phyloP scores from a whole-genome alignment of 2,329 filamentous ascomycete species.

The Sordariomycetes sp. region DNA sequence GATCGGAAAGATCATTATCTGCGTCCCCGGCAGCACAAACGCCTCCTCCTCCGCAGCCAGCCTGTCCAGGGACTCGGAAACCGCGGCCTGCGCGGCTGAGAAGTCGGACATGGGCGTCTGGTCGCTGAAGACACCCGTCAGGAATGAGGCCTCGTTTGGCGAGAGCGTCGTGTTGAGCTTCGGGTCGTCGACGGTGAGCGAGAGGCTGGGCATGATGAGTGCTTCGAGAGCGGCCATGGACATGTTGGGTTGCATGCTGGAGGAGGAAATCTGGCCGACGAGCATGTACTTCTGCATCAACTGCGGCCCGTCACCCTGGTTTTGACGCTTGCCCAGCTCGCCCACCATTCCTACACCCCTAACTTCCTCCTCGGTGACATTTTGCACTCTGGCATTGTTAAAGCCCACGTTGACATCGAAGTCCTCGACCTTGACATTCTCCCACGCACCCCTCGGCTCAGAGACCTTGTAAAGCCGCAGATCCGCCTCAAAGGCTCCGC shows the following conservation, averaged over 20 bases:
- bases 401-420: constrained; percentile 45
- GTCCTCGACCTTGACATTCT: constrained; percentile 38
- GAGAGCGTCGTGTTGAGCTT: constrained; percentile 55
- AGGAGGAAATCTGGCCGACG: constrained; percentile 56
- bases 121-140: constrained; percentile 60
- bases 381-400: constrained; percentile 36
- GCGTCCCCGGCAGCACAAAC: constrained; percentile 61
- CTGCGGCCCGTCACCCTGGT: constrained; percentile 16
- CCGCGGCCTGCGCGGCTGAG: constrained; percentile 36
- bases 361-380: constrained; percentile 14
- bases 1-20: constrained; percentile 60
- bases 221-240: constrained; percentile 52
- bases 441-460: constrained; percentile 43
- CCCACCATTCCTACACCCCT: constrained; percentile 14
- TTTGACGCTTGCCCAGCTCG: constrained; percentile 1
- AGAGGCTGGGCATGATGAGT: constrained; percentile 59
- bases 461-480: constrained; percentile 65
- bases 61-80: constrained; percentile 33
- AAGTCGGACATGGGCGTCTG: constrained; percentile 43
- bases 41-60: constrained; percentile 39
- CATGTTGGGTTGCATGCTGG: constrained; percentile 44
- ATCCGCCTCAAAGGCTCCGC: constrained; percentile 68
- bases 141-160: constrained; percentile 61
- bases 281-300: constrained; percentile 58
- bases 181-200: constrained; percentile 47